Base-by-base conservation (phyloP, 208 protist species). In the Acanthamoeba sp. region DNA sequence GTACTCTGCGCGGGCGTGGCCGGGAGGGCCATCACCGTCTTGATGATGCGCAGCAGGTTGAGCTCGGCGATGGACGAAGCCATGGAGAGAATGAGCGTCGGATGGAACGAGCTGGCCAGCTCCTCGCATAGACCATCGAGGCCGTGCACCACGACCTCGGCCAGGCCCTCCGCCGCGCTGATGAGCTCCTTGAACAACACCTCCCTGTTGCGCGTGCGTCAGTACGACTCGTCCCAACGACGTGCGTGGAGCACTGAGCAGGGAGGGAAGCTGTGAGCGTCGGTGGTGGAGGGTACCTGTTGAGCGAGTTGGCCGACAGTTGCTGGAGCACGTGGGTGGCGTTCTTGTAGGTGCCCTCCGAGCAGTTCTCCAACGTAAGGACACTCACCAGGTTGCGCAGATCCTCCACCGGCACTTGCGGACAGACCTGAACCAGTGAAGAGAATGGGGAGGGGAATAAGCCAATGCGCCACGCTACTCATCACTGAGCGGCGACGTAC, bases 11-110 rank as follows among this genome's bases (percentile, higher is more conserved):
- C 29, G 18, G 59, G 64, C 27, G 59, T 64, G 66, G n/a, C 40
- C 32, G 89, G 66, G 12, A 93, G 71, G 64, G 64, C 38, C 40
- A 93, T 82, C 20, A 93, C 52, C 32, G 89, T 84, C 89, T 93
- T 93, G 64, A 93, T 64, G 69, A 93, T 93, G 27, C 89, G 89
- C 36, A 93, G 42, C 40, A 93, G 69, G 42, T 93, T 93, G 45
- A 93, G 64, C 64, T 93, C 89, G 45, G 59, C 45, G 45, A 40
- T 82, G 42, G 89, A 84, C 64, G 89, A 93, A 20, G 89, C 48
- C 59, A 82, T 93, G 24, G 89, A 93, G 10, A 93, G 89, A 48
- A 93, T 93, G 24, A 93, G 89, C 89, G 89, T 84, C n/a, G 89
- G 89, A 40, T 93, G 89, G 89, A 84, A 82, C 16, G 48, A 69